Evolutionary conservation across 1,284 basidiomycete species (phyloP), one percentile per base, ranked within the genome.

Genomic region (Dichomitus squalens): DNA sequence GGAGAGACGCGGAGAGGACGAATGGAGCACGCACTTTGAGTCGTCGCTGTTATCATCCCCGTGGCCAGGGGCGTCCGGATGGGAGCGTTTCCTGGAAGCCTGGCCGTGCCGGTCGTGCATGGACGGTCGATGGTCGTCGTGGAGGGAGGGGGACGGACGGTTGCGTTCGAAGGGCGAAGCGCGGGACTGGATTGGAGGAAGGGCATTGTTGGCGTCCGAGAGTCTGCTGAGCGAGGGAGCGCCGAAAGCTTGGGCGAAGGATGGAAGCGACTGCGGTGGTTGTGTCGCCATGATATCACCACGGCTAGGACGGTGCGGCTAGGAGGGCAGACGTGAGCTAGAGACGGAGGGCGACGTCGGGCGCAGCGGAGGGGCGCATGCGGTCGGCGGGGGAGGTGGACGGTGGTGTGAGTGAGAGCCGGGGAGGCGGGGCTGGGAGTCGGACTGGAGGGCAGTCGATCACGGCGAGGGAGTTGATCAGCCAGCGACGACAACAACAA

Each of bases 211-310:
- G 57, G 76, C 69, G 53, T 74, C 70, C 0, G 79, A 66, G 25
- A 83, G 78, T 55, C 72, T 77, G 71, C 69, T 74, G 53, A 87
- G 72, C 11, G 83, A 82, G 1, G 80, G 78, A 54, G 66, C 74
- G 70, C 79, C 82, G 72, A 90, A 90, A 0, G 88, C 82, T 71
- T 87, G 85, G 2, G 86, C 84, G 70, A 90, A 90, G 43, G 88
- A 87, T 34, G 88, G 88, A 43, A 90, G 81, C n/a, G 86, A 85
- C 70, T 85, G 85, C 53, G 80, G 62, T 31, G 68, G 63, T 59
- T 71, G 68, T 7, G 70, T 67, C 11, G 69, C 63, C 69, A 73
- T 71, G 54, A 39, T 53, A 34, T 58, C 48, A 47, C 16, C 20
- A 20, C 48, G 38, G 46, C n/a, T n/a, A n/a, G n/a, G n/a, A n/a